Base-by-base conservation (phyloP, 768 basidiomycete genomes). In the Serendipita sp. region DNA sequence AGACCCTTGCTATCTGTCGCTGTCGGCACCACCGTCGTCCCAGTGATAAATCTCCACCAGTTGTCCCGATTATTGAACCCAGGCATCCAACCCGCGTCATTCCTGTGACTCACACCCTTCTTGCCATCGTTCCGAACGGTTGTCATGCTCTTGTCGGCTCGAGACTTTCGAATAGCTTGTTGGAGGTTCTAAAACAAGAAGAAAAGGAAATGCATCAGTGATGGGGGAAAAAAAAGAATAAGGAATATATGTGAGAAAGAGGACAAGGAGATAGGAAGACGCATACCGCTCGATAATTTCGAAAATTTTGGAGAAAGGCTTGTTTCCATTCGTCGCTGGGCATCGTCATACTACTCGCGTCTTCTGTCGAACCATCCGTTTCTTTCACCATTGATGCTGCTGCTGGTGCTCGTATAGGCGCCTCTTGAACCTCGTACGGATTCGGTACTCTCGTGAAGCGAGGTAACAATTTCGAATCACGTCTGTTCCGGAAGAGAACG, bases 21-120 rank as follows among this genome's bases (percentile, higher is more conserved):
- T 13, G 5, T 13, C 41, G 13, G 5, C 41, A 13, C 13, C 70
- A 83, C 81, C n/a, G 86, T 83, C 68, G 77, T 76, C 38, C 88
- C 89, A 51, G 81, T 76, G 3, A 91, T 73, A 68, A 84, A 91
- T 15, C 80, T 79, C 89, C 89, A 91, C 89, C 89, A 91, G 16
- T 77, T 73, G 67, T 88, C 85, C 64, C 89, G 79, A 66, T 88
- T 83, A 70, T 72, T 69, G 54, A 72, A 58, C 16, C 41, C 46
- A 15, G 65, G 67, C 5, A 68, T 35, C 18, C 23, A 23, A 23
- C 23, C 23, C 23, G 23, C 23, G 23, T 23, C 23, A 23, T 23
- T 23, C 1, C 23, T 23, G 23, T 23, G 1, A 23, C 23, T 23
- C 23, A 23, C 23, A 23, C 23, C 23, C 23, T 23, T 23, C 23